phyloP scores from a whole-genome alignment of 495 filamentous ascomycete genomes.

The Penicillium roqueforti region DNA sequence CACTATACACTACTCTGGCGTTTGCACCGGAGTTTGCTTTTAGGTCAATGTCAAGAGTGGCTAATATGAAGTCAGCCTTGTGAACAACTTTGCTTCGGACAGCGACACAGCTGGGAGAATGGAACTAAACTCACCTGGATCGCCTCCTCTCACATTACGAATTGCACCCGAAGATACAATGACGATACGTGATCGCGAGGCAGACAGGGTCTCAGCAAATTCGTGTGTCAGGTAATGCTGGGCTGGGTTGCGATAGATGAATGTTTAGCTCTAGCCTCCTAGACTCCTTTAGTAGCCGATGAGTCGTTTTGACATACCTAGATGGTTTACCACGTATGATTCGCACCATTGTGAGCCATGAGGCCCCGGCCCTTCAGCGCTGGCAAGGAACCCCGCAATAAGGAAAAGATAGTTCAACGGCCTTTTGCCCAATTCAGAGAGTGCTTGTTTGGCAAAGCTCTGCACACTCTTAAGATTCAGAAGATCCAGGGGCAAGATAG shows the following conservation, averaged over 20 bases:
- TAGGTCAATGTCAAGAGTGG: conserved; percentile 25
- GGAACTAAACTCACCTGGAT: conserved; percentile 18
- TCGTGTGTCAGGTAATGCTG: conserved; percentile 29
- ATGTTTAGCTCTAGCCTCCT: not conserved
- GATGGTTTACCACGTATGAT: conserved; percentile 26
- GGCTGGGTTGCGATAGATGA: conserved; percentile 9
- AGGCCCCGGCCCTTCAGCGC: conserved; percentile 21
- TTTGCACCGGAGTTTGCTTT: conserved; percentile 28
- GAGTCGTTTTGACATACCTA: conserved; percentile 15
- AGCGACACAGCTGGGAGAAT: not conserved
- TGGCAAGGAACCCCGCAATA: conserved; percentile 18
- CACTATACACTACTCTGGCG: conserved; percentile 20
- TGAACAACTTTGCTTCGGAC: not conserved
- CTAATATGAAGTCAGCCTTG: conserved; percentile 11
- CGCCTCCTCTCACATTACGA: conserved; percentile 21
- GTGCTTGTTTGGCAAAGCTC: conserved; percentile 22
- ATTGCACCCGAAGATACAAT: conserved; percentile 31
- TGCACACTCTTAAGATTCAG: conserved; percentile 22
- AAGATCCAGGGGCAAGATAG: conserved; percentile 24
- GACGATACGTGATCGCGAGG: conserved; percentile 24
- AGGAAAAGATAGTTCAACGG: conserved; percentile 23
- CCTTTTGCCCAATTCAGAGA: conserved; percentile 15
- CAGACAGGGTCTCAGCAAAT: conserved; percentile 20
- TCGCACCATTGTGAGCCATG: conserved; percentile 28
- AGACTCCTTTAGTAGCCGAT: not conserved